phyloP scores from a whole-genome alignment of 352 stramenopile genomes.

The Phytophthora cajani region DNA sequence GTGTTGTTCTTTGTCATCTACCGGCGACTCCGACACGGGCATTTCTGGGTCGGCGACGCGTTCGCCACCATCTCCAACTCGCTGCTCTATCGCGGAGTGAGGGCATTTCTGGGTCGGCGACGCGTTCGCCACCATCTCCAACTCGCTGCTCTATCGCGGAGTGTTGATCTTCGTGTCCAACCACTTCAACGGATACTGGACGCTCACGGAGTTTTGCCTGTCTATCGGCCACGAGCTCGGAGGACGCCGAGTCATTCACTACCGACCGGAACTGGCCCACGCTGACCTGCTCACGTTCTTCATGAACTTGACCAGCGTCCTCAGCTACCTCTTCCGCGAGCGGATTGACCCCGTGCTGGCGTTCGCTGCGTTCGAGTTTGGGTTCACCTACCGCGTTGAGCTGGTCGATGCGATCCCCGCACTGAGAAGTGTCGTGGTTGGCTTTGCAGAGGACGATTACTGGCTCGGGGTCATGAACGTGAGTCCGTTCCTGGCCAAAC shows the following conservation, averaged over 20 bases:
- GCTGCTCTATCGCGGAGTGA: conserved; percentile 30
- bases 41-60: conserved; percentile 53
- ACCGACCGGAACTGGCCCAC: conserved; percentile 23
- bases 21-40: conserved; percentile 29
- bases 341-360: conserved; percentile 39
- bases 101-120: conserved; percentile 54
- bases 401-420: conserved; percentile 16
- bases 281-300: conserved; percentile 45
- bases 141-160: conserved; percentile 32
- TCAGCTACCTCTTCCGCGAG: conserved; percentile 38
- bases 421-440: conserved; percentile 21
- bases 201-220: conserved; percentile 43
- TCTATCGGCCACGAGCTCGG: conserved; percentile 18
- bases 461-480: conserved; percentile 15
- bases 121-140: conserved; percentile 42
- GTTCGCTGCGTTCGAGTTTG: conserved; percentile 28
- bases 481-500: not conserved
- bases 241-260: conserved; percentile 14
- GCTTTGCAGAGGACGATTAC: conserved; percentile 25
- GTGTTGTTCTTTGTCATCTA: conserved; percentile 47
- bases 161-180: conserved; percentile 40
- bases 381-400: conserved; percentile 25
- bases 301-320: conserved; percentile 22
- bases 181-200: conserved; percentile 53
- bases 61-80: conserved; percentile 41